Percentiles rank a stretch among this genome's conserved stretches.
Evolutionary conservation across 164 flowering plant genomes (phyloP).

Genomic region (Tetrastigma voinierianum): DNA sequence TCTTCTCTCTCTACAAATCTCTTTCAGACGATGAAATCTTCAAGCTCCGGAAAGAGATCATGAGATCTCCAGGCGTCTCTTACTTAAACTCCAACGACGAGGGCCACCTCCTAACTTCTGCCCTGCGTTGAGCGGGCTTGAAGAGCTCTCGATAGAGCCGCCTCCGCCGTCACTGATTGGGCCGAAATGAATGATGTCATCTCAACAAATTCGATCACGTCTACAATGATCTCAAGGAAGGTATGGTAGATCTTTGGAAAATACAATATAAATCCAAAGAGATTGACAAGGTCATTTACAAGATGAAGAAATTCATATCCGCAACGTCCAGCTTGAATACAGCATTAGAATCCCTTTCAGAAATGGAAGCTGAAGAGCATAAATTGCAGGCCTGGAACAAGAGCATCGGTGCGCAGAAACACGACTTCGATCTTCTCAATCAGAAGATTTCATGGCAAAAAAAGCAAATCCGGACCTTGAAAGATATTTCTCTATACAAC

Average conservation of each 20-base stretch:
- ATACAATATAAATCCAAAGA: slow-evolving; percentile 29
- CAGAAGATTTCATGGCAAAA: slow-evolving; percentile 43
- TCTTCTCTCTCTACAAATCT: slow-evolving; percentile 57
- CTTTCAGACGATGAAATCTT: slow-evolving; percentile 49
- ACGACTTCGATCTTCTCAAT: slow-evolving; percentile 34
- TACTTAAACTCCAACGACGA: slow-evolving; percentile 60
- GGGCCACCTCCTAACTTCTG: slow-evolving; percentile 42
- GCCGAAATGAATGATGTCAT: slow-evolving; percentile 45
- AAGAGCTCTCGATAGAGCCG: slow-evolving; percentile 58
- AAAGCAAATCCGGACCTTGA: slow-evolving; percentile 38
- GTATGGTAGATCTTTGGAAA: slow-evolving; percentile 26
- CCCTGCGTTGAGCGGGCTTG: slow-evolving; percentile 61
- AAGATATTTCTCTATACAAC: slow-evolving; percentile 57
- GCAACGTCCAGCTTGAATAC: slow-evolving; percentile 45
- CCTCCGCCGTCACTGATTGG: slow-evolving; percentile 44
- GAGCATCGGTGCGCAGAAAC: slow-evolving; percentile 8
- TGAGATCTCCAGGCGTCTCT: slow-evolving; percentile 48
- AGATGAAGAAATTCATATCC: slow-evolving; percentile 49
- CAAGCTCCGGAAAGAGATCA: slow-evolving; percentile 32
- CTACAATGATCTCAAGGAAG: slow-evolving; percentile 46
- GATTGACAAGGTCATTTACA: slow-evolving; percentile 30
- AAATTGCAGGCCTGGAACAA: slow-evolving; percentile 41
- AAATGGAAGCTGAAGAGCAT: slow-evolving; percentile 50
- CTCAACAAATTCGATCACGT: slow-evolving; percentile 44
- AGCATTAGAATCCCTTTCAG: slow-evolving; percentile 34